Conservation (phyloP, 2,329 filamentous ascomycete species). For the Penicillium decumbens region DNA sequence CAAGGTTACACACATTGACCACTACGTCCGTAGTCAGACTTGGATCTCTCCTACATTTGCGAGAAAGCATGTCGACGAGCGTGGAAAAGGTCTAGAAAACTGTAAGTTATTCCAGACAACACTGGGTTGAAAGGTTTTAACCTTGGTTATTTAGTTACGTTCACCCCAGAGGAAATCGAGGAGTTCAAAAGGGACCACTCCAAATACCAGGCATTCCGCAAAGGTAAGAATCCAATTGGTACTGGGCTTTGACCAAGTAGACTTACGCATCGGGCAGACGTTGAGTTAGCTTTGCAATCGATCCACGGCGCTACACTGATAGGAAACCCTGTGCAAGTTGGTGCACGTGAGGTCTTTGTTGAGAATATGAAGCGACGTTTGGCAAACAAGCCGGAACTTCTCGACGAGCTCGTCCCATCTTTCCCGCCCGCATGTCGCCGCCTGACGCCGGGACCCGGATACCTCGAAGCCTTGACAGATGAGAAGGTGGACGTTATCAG, state of each 20-base stretch:
- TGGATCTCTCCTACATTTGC: conserved; percentile 32
- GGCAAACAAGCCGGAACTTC: conserved; percentile 32
- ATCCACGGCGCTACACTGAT: conserved; percentile 28
- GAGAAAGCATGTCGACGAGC: conserved; percentile 26
- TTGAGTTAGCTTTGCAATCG: conserved; percentile 33
- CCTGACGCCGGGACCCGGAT: conserved; percentile 45
- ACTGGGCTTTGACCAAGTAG: not conserved
- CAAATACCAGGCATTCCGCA: conserved; percentile 33
- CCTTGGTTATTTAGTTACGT: conserved; percentile 22
- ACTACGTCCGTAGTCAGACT: conserved; percentile 33
- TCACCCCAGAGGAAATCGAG: conserved; percentile 31
- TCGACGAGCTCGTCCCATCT: conserved; percentile 37
- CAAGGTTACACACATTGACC: conserved; percentile 39
- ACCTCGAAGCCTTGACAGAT: conserved; percentile 57
- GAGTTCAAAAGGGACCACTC: conserved; percentile 30
- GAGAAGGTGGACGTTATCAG: conserved; percentile 59
- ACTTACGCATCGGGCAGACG: conserved; percentile 15
- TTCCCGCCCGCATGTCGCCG: conserved; percentile 43
- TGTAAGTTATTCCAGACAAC: conserved; percentile 18
- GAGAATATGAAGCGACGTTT: conserved; percentile 35
- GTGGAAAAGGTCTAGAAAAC: conserved; percentile 26
- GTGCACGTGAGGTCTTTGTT: conserved; percentile 21
- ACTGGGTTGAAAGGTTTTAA: not conserved
- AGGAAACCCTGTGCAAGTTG: conserved; percentile 28
- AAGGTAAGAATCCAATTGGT: conserved; percentile 21